Percentiles rank a stretch among this genome's conserved stretches.
These are phyloP conservation scores for Solanum dulcamara DNA, from an alignment of 257 asterid species.

Conservation along the genomic window DNA sequence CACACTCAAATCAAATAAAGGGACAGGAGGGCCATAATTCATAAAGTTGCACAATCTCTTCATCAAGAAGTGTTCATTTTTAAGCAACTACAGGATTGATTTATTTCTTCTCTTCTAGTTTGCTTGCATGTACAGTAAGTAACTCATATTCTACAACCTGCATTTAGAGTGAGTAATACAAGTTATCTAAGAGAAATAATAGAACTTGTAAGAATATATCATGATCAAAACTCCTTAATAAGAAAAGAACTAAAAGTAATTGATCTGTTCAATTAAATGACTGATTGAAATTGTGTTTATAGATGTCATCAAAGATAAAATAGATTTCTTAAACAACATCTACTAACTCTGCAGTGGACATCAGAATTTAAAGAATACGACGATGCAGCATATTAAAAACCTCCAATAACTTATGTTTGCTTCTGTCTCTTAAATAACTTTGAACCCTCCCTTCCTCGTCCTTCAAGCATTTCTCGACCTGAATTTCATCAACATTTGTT, in stretches of 20 bases:
- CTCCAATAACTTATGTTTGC: conserved; percentile 19
- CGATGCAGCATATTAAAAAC: conserved; percentile 2
- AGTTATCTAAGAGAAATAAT: not conserved
- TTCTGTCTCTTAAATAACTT: conserved; percentile 8
- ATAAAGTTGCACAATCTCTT: not conserved
- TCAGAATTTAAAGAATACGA: not conserved
- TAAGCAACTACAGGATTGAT: conserved; percentile 1
- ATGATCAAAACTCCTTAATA: not conserved
- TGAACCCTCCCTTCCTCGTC: conserved; percentile 18
- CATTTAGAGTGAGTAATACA: not conserved
- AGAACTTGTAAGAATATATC: not conserved
- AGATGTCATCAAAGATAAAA: not conserved
- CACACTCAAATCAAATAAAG: not conserved
- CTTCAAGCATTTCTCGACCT: conserved; percentile 25
- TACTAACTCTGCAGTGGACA: not conserved
- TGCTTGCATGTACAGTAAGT: conserved; percentile 22
- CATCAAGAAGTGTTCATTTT: not conserved
- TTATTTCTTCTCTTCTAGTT: conserved; percentile 18
- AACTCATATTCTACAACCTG: conserved; percentile 27
- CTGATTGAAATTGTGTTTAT: not conserved
- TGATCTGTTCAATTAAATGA: not conserved
- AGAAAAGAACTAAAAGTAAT: not conserved
- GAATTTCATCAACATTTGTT: not conserved
- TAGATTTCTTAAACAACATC: not conserved
- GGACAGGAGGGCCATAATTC: not conserved